Percentiles rank a stretch among this genome's conserved stretches.
Evolutionary conservation across 306 rosid genomes (phyloP).

Genomic region (Inga oerstediana): DNA sequence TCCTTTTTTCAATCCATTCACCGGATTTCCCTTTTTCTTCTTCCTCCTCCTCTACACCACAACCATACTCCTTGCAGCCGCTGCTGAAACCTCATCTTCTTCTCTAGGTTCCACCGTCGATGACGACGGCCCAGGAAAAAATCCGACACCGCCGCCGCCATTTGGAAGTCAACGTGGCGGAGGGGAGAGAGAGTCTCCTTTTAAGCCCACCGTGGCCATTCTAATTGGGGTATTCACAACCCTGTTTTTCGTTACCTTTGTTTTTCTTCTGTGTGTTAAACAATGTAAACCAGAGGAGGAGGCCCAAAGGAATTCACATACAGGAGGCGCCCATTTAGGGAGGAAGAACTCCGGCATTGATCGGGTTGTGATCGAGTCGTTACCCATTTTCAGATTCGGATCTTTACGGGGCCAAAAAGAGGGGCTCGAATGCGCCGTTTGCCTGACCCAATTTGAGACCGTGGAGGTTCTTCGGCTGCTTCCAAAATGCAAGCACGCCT

Average conservation of each 20-base stretch:
- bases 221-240: constrained; percentile 55
- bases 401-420: constrained; percentile 64
- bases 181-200: constrained; percentile 2
- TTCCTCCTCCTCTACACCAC: background rate
- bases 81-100: background rate
- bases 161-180: background rate
- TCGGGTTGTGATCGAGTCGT: constrained; percentile 65
- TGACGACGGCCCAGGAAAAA: background rate
- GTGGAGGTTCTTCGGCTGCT: constrained; percentile 77
- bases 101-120: background rate
- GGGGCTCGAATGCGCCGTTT: constrained; percentile 85
- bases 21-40: background rate
- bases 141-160: background rate
- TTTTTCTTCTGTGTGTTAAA: constrained; percentile 78
- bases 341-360: constrained; percentile 87
- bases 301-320: background rate
- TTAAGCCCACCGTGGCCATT: constrained; percentile 63
- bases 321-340: background rate
- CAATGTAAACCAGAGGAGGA: constrained; percentile 52
- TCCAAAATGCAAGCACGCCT: constrained; percentile 91
- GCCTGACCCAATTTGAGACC: constrained; percentile 59
- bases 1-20: background rate
- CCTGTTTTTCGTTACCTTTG: constrained; percentile 63
- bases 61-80: constrained; percentile 14
- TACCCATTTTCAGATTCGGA: constrained; percentile 80